These are phyloP conservation scores for Hylodesmum podocarpum DNA, from an alignment of 306 rosid genomes.

Conservation along the genomic window DNA sequence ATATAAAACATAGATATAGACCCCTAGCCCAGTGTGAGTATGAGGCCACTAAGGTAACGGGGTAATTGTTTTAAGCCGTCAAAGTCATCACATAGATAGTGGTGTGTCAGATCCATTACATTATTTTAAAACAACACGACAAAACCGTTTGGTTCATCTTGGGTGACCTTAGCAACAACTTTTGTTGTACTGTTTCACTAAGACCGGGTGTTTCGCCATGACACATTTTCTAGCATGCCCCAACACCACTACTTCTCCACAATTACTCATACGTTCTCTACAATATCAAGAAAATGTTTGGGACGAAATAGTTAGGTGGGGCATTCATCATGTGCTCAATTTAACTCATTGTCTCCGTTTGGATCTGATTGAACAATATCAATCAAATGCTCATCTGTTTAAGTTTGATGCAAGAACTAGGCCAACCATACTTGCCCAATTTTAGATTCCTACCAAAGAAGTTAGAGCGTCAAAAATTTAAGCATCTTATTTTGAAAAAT, in stretches of 20 bases:
- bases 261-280: background rate
- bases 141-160: background rate
- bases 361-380: too few relatives aligned
- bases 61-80: background rate
- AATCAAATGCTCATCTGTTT: too few relatives aligned
- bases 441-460: background rate
- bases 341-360: too few relatives aligned
- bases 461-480: background rate
- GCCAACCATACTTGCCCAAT: too few relatives aligned
- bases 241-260: background rate
- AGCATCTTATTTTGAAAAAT: too few relatives aligned
- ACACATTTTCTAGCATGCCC: constrained; percentile 17
- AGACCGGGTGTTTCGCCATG: background rate
- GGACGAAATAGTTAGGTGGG: background rate
- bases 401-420: too few relatives aligned
- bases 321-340: background rate
- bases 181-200: background rate
- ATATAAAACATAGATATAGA: too few relatives aligned
- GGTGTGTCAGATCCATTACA: background rate
- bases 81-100: background rate
- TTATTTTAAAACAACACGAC: background rate
- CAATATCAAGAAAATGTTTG: background rate
- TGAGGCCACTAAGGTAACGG: background rate
- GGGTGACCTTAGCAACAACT: too few relatives aligned
- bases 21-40: background rate